Evolutionary conservation across 345 rosid species (phyloP).

Genomic region (Aquilaria yunnanensis): DNA sequence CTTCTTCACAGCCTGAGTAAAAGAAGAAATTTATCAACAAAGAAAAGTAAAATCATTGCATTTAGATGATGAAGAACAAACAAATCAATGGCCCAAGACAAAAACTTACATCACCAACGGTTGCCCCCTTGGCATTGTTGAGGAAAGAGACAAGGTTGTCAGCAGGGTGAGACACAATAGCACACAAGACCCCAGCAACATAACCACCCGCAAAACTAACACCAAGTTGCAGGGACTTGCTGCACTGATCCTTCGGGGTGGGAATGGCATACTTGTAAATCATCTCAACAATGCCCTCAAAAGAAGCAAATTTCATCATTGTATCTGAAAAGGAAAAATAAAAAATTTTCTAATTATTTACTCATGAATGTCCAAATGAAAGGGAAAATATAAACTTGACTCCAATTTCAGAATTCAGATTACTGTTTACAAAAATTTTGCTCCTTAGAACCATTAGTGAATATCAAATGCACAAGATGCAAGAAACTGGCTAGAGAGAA

Average conservation of each 20-base stretch:
- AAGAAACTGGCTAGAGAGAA: too few species aligned
- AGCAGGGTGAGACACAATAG: conserved; percentile 90
- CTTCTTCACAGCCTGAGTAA: conserved; percentile 88
- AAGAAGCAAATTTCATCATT: conserved; percentile 99
- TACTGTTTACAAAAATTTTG: neutral
- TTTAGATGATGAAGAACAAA: neutral
- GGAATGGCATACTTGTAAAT: conserved; percentile 87
- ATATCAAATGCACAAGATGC: too few species aligned
- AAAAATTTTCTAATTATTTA: neutral
- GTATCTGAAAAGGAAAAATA: conserved; percentile 52
- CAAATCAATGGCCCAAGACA: neutral
- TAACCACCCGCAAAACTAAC: conserved; percentile 96
- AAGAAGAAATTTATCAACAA: neutral
- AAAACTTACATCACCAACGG: conserved; percentile 85
- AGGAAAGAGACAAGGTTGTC: conserved; percentile 97
- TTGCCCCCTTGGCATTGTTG: conserved; percentile 96
- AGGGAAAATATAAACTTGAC: neutral
- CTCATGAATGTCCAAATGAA: neutral
- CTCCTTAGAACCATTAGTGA: too few species aligned
- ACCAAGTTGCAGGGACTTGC: conserved; percentile 81
- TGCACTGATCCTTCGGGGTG: conserved; percentile 77
- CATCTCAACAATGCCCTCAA: conserved; percentile 86
- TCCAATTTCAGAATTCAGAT: neutral
- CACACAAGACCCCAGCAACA: conserved; percentile 86
- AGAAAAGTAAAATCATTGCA: neutral